Base-by-base conservation (phyloP, 2,329 filamentous ascomycete genomes). In the Colletotrichum musae region DNA sequence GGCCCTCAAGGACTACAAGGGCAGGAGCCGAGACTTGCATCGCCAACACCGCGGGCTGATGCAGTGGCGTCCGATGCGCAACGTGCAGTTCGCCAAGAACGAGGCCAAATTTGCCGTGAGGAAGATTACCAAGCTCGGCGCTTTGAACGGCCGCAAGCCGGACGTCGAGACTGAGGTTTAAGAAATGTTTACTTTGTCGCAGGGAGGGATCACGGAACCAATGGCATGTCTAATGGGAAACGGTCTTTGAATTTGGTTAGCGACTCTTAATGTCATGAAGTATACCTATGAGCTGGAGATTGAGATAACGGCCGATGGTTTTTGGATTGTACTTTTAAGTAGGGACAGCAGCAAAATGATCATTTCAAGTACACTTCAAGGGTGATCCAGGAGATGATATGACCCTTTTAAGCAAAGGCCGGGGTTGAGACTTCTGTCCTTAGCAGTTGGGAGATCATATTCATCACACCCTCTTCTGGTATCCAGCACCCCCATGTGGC, bases 41-140 rank as follows among this genome's bases (percentile, higher is more conserved):
- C 89, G 95, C 0, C 94, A 95, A 81, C 94, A 98, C 74, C 87
- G 95, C 12, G 95, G 95, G 0, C 76, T 97, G 77, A 97, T 98
- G 94, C 95, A 98, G 80, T 98, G 95, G 94, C 93, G 91, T 76
- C 95, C 95, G 0, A 93, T 95, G 78, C 87, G 95, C 48, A 97
- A 97, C 77, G 85, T 90, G 24, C 90, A 91, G 73, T 98, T 98
- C 79, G 95, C 92, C 51, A 97, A 96, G 81, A 87, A 98, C 75
- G 93, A 98, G 83, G 90, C 93, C 0, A 92, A 92, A 75, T 95
- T 91, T 81, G 94, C 93, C 0, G 80, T 94, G 5, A 86, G 91
- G 52, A 93, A 93, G 78, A 82, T 97, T 64, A 93, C 91, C 79
- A 92, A 93, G 75, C 91, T 93, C 77, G 86, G 96, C 10, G 91